Evolutionary conservation across 768 basidiomycete species (phyloP), one percentile per base, ranked within the genome.

Genomic region (Rhodotorula babjevae): DNA sequence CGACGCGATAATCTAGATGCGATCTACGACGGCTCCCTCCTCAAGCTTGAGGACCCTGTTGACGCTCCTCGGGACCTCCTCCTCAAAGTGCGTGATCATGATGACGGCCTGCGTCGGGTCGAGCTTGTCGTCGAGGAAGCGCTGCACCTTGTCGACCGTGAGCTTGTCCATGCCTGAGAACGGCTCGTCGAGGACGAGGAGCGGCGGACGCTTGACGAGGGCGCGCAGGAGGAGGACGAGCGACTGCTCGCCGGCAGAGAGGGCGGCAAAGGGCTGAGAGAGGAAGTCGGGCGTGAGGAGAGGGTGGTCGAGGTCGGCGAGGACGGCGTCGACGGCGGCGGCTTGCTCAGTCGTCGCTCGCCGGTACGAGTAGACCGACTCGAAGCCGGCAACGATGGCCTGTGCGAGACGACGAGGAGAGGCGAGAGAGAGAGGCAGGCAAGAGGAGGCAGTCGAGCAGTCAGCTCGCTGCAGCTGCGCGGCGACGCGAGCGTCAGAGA

Each of bases 81-180:
- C 89, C 74, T 91, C 90, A 87, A 91, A 92, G 82, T 95, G 93
- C 52, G 89, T 92, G 67, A 98, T 86, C 7, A 91, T 88, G 1
- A 97, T 84, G 33, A 92, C 89, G 4, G 88, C 89, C 82, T 96
- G 92, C 23, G 76, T 73, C 56, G 85, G 82, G 27, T 71, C 78
- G 69, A 84, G 70, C 50, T 82, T 84, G 29, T 81, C 78, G 19
- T 88, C 83, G 57, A 99, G 79, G 78, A 91, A 91, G 55, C 74
- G 76, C 73, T 86, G 83, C 55, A 87, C 90, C 50, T 85, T 85
- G 27, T 80, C 80, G 44, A 94, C 87, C 87, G 92, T 91, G 11
- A 80, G 82, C 57, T 87, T 88, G 74, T 91, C 91, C 91, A 98
- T 94, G 36, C 93, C 94, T 33, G 90, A 88, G 87, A 91, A 93